Base-by-base conservation (phyloP, 129 eudicot genomes). In the Arctium lappa region DNA sequence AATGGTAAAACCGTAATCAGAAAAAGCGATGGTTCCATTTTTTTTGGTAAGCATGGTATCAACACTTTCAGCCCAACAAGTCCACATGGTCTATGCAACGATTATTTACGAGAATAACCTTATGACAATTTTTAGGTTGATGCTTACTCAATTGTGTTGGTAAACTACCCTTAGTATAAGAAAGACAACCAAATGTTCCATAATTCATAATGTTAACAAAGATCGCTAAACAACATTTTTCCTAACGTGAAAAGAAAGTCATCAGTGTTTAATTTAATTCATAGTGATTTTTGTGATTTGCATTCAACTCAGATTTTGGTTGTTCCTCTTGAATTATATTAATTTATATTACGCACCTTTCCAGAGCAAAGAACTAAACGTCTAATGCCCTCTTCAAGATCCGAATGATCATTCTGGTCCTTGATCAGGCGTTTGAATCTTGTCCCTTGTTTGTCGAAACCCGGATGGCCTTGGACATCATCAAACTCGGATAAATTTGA, bases 401-500 rank as follows among this genome's bases (percentile, higher is more conserved):
- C 92, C 3, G 97, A 88, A 80, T 94, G 98, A 79, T 84, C 87
- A 79, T 90, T 94, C 87, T 92, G 98, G 78, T 94, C 98, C 83
- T 94, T 92, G 62, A 94, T 92, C 36, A 94, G 91, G 69, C 98
- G 98, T 82, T 94, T 94, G 72, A 94, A 94, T 65, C 98, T 89
- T 80, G 98, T 94, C 4, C 98, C 98, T 88, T 94, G 98, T 79
- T 92, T 94, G 85, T 94, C 98, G 70, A 94, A 94, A 65, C 98
- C 97, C 29, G 97, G 97, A 76, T 94, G 98, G 73, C 98, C 98
- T 85, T 89, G 88, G 72, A 94, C 98, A 86, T 94, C 98, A 85
- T 94, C 98, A 79, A 94, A 94, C 88, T 94, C 98, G 6, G 98
- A 94, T 22, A 94, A 76, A 82, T 92, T 94, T 56, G 98, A 94